Percentiles rank a stretch among this genome's conserved stretches.
Evolutionary conservation across 768 basidiomycete species (phyloP).

Genomic region (Lepiota subincarnata): DNA sequence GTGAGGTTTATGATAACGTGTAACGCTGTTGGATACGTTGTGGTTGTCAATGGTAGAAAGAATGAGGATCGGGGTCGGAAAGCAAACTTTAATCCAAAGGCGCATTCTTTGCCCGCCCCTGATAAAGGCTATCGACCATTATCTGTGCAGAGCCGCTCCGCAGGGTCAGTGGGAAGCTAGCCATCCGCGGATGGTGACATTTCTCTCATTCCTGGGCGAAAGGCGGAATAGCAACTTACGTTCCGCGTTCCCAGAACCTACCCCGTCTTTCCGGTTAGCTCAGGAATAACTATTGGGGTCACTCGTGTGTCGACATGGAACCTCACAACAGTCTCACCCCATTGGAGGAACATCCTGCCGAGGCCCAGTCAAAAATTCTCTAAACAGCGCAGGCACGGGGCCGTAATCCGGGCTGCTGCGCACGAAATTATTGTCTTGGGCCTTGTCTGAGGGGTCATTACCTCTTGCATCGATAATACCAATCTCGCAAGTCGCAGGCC

Average conservation of each 20-base stretch:
- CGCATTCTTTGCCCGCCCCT: conserved; percentile 50
- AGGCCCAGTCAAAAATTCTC: conserved; percentile 64
- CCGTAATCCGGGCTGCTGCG: conserved; percentile 69
- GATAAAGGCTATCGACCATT: conserved; percentile 64
- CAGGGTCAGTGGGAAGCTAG: conserved; percentile 58
- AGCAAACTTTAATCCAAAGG: conserved; percentile 77
- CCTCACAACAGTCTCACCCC: conserved; percentile 67
- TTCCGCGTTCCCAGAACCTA: conserved; percentile 61
- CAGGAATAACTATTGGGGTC: conserved; percentile 54
- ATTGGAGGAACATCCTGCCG: conserved; percentile 62
- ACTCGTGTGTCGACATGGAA: conserved; percentile 75
- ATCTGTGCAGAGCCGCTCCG: conserved; percentile 53
- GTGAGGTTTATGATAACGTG: conserved; percentile 75
- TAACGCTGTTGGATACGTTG: conserved; percentile 45
- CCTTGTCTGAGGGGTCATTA: conserved; percentile 48
- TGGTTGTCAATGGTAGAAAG: conserved; percentile 19
- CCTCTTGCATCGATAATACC: conserved; percentile 61
- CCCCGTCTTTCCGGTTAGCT: conserved; percentile 31
- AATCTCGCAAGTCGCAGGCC: conserved; percentile 56
- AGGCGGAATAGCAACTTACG: conserved; percentile 14
- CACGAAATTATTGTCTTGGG: conserved; percentile 56
- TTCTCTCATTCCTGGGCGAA: conserved; percentile 23
- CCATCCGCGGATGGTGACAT: conserved; percentile 15
- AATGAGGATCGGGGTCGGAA: conserved; percentile 11
- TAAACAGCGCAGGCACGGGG: conserved; percentile 36